Evolutionary conservation across 202 grass and related monocot genomes (phyloP).

Genomic region (Schoenoplectus triqueter): DNA sequence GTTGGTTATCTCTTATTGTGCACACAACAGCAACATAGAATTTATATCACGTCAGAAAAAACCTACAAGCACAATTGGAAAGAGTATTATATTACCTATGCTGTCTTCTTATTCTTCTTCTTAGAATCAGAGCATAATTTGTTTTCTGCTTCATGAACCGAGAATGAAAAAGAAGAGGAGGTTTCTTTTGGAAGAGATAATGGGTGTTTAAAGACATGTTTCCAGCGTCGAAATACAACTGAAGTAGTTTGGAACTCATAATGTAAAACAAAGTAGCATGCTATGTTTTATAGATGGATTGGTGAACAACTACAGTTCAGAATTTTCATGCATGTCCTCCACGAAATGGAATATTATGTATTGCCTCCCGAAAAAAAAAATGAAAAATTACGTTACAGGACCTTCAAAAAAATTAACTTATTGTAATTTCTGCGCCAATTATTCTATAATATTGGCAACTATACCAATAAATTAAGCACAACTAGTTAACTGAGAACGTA

Average conservation of each 20-base stretch:
- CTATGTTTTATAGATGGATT: constrained; percentile 28
- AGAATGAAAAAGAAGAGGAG: background rate
- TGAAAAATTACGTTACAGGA: background rate
- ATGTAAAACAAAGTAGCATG: background rate
- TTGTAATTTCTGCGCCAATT: no score
- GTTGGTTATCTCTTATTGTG: background rate
- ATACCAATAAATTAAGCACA: no score
- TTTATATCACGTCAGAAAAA: background rate
- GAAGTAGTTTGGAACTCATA: background rate
- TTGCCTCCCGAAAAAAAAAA: background rate
- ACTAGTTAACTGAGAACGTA: no score
- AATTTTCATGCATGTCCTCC: constrained; percentile 1
- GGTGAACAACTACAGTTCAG: background rate
- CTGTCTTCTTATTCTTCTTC: background rate
- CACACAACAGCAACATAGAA: background rate
- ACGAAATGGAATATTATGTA: background rate
- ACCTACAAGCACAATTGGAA: background rate
- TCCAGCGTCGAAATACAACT: background rate
- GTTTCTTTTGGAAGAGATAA: background rate
- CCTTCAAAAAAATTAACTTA: background rate
- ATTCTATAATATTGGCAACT: no score
- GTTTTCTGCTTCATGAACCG: constrained; percentile 12
- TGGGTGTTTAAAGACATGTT: background rate
- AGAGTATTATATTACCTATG: constrained; percentile 22
- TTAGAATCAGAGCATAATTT: constrained; percentile 15